Evolutionary conservation across 352 stramenopile species (phyloP).

Genomic region (Pythium plurisporium): DNA sequence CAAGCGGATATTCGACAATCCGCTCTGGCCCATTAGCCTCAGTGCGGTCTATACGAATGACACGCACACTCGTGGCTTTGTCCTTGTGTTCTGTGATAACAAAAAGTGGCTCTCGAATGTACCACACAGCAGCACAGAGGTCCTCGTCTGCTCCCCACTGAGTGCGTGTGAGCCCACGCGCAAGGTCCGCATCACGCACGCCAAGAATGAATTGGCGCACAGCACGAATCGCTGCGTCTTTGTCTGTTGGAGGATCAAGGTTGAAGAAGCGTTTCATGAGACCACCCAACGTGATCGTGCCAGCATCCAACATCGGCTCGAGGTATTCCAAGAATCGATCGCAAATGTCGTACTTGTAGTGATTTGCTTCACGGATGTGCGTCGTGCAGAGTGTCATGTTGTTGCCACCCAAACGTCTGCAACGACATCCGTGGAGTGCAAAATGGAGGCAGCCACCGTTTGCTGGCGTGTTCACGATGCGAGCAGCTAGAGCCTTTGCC

Average conservation of each 20-base stretch:
- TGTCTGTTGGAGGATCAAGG: not conserved
- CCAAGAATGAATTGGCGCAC: not conserved
- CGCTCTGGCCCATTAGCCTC: not conserved
- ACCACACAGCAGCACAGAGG: not conserved
- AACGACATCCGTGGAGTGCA: not conserved
- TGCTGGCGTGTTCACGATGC: not conserved
- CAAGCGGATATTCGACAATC: not conserved
- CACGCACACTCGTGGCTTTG: not conserved
- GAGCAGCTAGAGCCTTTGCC: not conserved
- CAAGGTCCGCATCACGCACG: not conserved
- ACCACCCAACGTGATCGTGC: not conserved
- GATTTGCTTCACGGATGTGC: not conserved
- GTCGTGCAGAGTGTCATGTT: not conserved
- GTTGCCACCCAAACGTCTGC: not conserved
- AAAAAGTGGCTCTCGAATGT: not conserved
- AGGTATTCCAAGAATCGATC: not conserved
- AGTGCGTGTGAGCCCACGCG: not conserved
- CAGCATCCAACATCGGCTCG: not conserved
- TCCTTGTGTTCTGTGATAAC: not conserved
- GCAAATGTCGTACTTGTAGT: not conserved
- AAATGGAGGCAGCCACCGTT: not conserved
- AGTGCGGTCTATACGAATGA: not conserved
- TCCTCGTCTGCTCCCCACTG: conserved; percentile 1
- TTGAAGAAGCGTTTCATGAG: not conserved
- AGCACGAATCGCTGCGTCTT: not conserved